phyloP scores from a whole-genome alignment of 495 filamentous ascomycete species.

The Pyronema domesticum region DNA sequence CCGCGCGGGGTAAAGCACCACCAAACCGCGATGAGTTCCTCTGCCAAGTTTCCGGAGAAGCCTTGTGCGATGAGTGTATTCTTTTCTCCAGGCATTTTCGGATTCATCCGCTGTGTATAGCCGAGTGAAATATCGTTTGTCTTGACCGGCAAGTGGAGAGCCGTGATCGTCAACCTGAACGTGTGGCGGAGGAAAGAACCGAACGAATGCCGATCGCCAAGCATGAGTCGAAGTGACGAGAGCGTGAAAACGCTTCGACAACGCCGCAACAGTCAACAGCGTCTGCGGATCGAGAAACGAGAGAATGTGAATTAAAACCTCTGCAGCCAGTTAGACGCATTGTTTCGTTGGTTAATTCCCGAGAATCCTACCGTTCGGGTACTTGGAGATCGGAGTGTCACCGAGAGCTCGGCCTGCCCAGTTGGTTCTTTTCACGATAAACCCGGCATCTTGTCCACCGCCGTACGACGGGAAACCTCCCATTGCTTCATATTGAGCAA shows the following conservation, averaged over 20 bases:
- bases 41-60: slow-evolving; percentile 15
- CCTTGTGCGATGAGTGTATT: slow-evolving; percentile 23
- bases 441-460: slow-evolving; percentile 7
- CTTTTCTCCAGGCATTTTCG: slow-evolving; percentile 20
- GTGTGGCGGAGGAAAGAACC: slow-evolving; percentile 16
- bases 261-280: slow-evolving; percentile 13
- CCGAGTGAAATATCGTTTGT: slow-evolving; percentile 22
- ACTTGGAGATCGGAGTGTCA: slow-evolving; percentile 20
- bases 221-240: slow-evolving; percentile 19
- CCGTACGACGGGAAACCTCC: slow-evolving; percentile 5
- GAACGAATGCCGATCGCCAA: slow-evolving; percentile 24
- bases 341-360: not conserved
- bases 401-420: slow-evolving; percentile 13
- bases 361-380: slow-evolving; percentile 17
- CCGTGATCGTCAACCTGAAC: not conserved
- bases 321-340: slow-evolving; percentile 3
- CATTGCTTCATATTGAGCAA: slow-evolving; percentile 21
- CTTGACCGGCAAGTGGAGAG: slow-evolving; percentile 16
- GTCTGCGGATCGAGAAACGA: slow-evolving; percentile 21
- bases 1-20: slow-evolving; percentile 18
- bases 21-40: slow-evolving; percentile 11
- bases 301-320: slow-evolving; percentile 19
- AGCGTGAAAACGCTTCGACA: slow-evolving; percentile 21
- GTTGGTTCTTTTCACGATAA: slow-evolving; percentile 20
- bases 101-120: slow-evolving; percentile 8